These are phyloP conservation scores for Calonectria honghensis DNA, from an alignment of 2,329 filamentous ascomycete species.

Conservation along the genomic window DNA sequence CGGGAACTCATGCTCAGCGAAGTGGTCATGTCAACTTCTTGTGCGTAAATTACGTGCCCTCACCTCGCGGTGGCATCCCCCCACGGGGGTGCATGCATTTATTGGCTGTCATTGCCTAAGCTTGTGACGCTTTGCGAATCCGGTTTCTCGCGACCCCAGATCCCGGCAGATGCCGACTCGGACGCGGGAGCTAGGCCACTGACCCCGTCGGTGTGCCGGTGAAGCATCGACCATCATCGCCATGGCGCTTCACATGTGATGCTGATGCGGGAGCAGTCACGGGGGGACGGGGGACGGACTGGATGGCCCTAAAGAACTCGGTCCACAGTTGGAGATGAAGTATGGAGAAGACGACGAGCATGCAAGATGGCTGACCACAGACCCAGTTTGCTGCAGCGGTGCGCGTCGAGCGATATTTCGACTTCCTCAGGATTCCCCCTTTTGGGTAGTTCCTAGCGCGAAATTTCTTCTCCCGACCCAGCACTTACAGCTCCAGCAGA, in stretches of 20 bases:
- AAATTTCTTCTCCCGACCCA: constrained; percentile 27
- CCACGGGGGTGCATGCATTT: constrained; percentile 36
- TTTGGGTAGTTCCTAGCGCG: constrained; percentile 49
- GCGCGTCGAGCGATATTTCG: constrained; percentile 27
- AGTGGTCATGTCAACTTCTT: constrained; percentile 30
- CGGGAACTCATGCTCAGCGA: constrained; percentile 12
- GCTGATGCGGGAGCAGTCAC: constrained; percentile 11
- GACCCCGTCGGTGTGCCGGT: constrained; percentile 19
- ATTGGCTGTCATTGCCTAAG: constrained; percentile 28
- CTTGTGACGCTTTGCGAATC: constrained; percentile 43
- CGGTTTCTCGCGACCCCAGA: constrained; percentile 49
- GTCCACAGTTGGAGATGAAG: constrained; percentile 30
- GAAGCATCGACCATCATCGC: constrained; percentile 6
- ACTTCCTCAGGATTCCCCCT: neutral
- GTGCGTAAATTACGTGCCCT: constrained; percentile 28
- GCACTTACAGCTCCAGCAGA: constrained; percentile 19
- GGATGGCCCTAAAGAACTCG: constrained; percentile 9
- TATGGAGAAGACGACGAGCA: constrained; percentile 32
- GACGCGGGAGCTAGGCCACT: constrained; percentile 6
- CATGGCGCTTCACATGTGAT: constrained; percentile 38
- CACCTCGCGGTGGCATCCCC: neutral
- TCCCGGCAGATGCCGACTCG: constrained; percentile 37
- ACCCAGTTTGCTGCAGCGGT: constrained; percentile 22
- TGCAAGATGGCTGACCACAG: constrained; percentile 26
- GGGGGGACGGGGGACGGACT: constrained; percentile 22